Percentiles rank a stretch among this genome's conserved stretches.
phyloP scores from a whole-genome alignment of 1,284 basidiomycete genomes.

The Fomes fomentarius region DNA sequence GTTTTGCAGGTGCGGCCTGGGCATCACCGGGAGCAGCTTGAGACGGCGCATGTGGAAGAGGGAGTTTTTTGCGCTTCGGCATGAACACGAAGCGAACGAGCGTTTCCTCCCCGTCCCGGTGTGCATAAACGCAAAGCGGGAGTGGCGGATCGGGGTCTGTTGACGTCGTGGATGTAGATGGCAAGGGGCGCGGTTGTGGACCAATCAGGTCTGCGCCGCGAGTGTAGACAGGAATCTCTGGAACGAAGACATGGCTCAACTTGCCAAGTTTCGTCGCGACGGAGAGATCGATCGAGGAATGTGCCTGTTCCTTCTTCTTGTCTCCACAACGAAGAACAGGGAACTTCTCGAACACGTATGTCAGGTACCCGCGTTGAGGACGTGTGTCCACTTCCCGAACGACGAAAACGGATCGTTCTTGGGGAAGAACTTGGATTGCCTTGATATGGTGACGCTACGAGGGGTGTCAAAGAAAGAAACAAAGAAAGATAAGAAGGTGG shows the following conservation, averaged over 20 bases:
- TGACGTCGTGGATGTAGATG: not conserved
- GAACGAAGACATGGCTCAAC: constrained; percentile 47
- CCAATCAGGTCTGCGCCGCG: constrained; percentile 5
- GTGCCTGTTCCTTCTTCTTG: constrained; percentile 13
- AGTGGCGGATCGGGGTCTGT: constrained; percentile 6
- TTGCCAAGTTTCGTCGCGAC: constrained; percentile 1
- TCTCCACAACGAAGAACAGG: constrained; percentile 13
- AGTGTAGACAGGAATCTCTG: constrained; percentile 46
- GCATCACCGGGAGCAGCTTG: not conserved
- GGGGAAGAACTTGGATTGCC: constrained; percentile 56
- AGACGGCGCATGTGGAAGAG: constrained; percentile 9
- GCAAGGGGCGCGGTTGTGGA: no score
- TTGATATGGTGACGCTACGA: constrained; percentile 48
- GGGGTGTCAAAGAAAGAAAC: not conserved
- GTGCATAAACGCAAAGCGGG: constrained; percentile 12
- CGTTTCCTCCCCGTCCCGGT: constrained; percentile 6
- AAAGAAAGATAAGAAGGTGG: constrained; percentile 4
- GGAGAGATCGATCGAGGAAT: constrained; percentile 9
- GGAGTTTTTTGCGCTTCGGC: constrained; percentile 17
- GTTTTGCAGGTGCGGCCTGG: no score
- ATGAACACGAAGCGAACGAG: constrained; percentile 25
- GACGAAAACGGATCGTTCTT: constrained; percentile 56
- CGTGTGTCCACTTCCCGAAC: constrained; percentile 42
- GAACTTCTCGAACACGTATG: constrained; percentile 26
- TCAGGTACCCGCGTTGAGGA: constrained; percentile 18